phyloP scores from a whole-genome alignment of 169 alveolate genomes.

The Plasmodium coatneyi region DNA sequence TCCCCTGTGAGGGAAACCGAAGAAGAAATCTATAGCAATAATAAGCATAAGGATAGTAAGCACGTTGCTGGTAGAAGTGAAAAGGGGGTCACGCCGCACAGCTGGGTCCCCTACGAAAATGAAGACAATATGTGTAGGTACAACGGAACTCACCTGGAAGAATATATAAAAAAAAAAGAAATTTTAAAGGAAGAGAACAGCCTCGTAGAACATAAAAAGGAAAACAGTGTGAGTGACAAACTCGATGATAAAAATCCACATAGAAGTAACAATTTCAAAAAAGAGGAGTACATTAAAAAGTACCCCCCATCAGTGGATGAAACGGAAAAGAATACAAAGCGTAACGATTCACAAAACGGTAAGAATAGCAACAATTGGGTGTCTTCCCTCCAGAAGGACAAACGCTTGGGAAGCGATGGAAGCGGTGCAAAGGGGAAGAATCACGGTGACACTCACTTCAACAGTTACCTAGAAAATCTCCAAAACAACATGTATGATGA shows the following conservation, averaged over 20 bases:
- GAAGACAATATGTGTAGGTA: background rate
- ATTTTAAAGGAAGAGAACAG: background rate
- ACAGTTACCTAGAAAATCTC: background rate
- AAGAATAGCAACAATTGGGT: background rate
- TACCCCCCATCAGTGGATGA: background rate
- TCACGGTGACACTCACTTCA: background rate
- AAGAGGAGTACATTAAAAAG: background rate
- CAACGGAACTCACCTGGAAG: background rate
- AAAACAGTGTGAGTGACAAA: background rate
- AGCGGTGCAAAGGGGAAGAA: background rate
- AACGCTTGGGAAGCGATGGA: background rate
- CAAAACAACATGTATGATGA: background rate
- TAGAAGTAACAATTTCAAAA: background rate
- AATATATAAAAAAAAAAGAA: background rate
- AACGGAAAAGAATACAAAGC: background rate
- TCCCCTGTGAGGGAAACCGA: background rate
- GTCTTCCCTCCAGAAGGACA: background rate
- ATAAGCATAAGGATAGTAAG: background rate
- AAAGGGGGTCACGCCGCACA: background rate
- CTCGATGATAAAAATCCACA: background rate
- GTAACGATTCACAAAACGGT: background rate
- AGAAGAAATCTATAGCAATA: background rate
- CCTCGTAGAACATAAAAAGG: background rate
- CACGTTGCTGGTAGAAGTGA: background rate
- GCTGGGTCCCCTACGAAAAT: background rate